Evolutionary conservation across 768 basidiomycete species (phyloP).

Genomic region (Floccularia luteovirens): DNA sequence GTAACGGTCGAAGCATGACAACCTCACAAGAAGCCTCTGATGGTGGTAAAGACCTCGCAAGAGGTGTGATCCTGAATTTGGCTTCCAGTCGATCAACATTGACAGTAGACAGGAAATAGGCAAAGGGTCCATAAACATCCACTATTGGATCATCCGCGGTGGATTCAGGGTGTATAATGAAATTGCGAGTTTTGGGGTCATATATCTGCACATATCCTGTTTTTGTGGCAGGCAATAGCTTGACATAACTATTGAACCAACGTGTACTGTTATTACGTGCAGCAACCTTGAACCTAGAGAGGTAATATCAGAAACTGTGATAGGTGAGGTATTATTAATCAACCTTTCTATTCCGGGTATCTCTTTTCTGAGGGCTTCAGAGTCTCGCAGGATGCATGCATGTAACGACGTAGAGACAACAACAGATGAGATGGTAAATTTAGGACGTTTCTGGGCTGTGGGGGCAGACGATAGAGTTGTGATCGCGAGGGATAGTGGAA

Average conservation of each 20-base stretch:
- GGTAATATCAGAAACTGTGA: not conserved
- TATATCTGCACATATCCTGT: conserved; percentile 48
- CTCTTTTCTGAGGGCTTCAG: conserved; percentile 61
- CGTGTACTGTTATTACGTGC: conserved; percentile 65
- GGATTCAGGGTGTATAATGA: conserved; percentile 33
- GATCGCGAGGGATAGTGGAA: conserved; percentile 46
- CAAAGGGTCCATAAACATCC: conserved; percentile 68
- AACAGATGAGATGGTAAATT: conserved; percentile 50
- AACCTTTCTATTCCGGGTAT: conserved; percentile 67
- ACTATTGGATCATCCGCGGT: conserved; percentile 25
- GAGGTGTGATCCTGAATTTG: conserved; percentile 69
- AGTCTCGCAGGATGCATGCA: conserved; percentile 77
- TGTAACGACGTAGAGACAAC: conserved; percentile 85
- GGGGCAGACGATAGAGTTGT: conserved; percentile 34
- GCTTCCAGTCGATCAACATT: conserved; percentile 87
- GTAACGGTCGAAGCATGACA: conserved; percentile 65
- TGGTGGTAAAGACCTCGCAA: conserved; percentile 38
- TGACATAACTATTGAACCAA: conserved; percentile 61
- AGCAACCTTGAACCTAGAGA: conserved; percentile 73
- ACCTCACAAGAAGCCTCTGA: conserved; percentile 55
- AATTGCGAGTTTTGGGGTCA: conserved; percentile 39
- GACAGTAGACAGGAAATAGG: conserved; percentile 77
- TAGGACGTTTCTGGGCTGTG: conserved; percentile 12
- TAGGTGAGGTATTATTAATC: not conserved
- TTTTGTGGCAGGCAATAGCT: conserved; percentile 40